These are phyloP conservation scores for Macadamia tetraphylla DNA, from an alignment of 164 flowering plant species.

Conservation along the genomic window DNA sequence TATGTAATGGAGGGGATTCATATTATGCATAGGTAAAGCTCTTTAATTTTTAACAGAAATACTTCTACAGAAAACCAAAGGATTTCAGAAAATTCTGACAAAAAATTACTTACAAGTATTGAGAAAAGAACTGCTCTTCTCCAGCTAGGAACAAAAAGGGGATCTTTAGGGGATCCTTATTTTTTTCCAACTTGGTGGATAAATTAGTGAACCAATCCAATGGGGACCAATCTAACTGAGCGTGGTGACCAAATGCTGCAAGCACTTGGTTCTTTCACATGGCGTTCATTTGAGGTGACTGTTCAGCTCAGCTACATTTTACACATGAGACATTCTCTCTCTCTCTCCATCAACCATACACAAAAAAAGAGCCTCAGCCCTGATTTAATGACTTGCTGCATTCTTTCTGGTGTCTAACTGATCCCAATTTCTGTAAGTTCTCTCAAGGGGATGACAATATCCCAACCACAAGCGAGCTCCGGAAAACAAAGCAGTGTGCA, in stretches of 20 bases:
- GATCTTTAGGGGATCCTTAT: too few relatives aligned
- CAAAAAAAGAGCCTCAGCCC: neutral
- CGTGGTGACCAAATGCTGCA: neutral
- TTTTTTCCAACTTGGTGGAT: neutral
- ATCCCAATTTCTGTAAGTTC: neutral
- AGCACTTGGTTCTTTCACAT: neutral
- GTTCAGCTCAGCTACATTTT: neutral
- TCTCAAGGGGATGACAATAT: neutral
- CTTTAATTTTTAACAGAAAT: too few relatives aligned
- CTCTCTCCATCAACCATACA: neutral
- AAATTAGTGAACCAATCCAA: neutral
- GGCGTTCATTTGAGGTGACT: neutral
- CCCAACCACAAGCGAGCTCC: neutral
- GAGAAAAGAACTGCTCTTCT: conserved; percentile 2
- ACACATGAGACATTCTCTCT: neutral
- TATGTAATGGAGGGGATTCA: too few relatives aligned
- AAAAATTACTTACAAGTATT: conserved; percentile 5
- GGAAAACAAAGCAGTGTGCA: neutral
- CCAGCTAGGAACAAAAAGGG: neutral
- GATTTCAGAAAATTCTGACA: too few relatives aligned
- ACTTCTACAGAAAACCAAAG: too few relatives aligned
- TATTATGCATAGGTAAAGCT: too few relatives aligned
- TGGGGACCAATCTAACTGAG: neutral
- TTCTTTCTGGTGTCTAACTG: neutral
- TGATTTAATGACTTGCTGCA: neutral